Percentiles rank a stretch among this genome's conserved stretches.
These are phyloP conservation scores for Arthroderma sp. DNA, from an alignment of 2,329 filamentous ascomycete genomes.

Conservation along the genomic window DNA sequence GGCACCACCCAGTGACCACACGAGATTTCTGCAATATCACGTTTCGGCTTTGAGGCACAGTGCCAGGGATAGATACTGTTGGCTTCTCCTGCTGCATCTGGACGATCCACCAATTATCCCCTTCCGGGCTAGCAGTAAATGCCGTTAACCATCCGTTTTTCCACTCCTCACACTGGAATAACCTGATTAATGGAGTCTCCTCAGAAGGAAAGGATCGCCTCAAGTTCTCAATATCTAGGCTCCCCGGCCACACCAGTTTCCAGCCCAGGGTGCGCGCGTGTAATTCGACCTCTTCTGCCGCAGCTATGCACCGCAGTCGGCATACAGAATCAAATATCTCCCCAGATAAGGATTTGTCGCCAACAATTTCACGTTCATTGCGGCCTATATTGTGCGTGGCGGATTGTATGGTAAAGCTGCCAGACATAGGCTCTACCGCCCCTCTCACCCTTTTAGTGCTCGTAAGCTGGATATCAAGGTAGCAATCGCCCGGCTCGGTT, in stretches of 20 bases:
- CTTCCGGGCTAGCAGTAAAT: constrained; percentile 54
- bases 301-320: constrained; percentile 26
- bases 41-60: not conserved
- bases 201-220: constrained; percentile 50
- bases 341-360: constrained; percentile 29
- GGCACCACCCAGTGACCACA: constrained; percentile 18
- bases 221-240: constrained; percentile 31
- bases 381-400: constrained; percentile 43
- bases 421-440: constrained; percentile 63
- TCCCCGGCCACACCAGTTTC: constrained; percentile 18
- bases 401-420: constrained; percentile 59
- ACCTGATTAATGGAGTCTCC: constrained; percentile 52
- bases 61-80: not conserved
- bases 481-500: constrained; percentile 52
- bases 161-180: constrained; percentile 61
- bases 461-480: constrained; percentile 56
- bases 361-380: constrained; percentile 54
- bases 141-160: constrained; percentile 57
- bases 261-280: constrained; percentile 25
- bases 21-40: constrained; percentile 17
- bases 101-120: constrained; percentile 68
- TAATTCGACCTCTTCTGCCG: constrained; percentile 28
- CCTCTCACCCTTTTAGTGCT: constrained; percentile 47
- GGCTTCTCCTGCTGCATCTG: constrained; percentile 14
- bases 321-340: constrained; percentile 27